Percentiles rank a stretch among this genome's conserved stretches.
Evolutionary conservation across 1,284 basidiomycete species (phyloP).

Genomic region (Volvariella volvacea): DNA sequence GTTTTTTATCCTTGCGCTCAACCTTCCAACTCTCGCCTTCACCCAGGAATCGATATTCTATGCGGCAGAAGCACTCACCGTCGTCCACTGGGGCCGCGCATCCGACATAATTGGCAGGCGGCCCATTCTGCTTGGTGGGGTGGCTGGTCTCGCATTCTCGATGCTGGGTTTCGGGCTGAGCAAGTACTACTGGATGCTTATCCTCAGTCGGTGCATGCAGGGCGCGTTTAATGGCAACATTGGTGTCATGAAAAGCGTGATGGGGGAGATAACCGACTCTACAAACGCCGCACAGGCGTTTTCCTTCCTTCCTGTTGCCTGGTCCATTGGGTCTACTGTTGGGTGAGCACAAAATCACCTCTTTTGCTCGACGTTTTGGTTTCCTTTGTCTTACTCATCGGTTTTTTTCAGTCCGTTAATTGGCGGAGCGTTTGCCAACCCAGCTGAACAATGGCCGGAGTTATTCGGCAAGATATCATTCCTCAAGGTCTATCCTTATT

Average conservation of each 20-base stretch:
- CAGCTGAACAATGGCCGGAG: constrained; percentile 49
- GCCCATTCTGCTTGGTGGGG: constrained; percentile 51
- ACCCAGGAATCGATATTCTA: constrained; percentile 56
- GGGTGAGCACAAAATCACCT: constrained; percentile 32
- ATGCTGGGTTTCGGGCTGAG: constrained; percentile 55
- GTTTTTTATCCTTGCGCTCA: constrained; percentile 7
- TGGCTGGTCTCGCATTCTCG: constrained; percentile 47
- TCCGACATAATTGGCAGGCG: constrained; percentile 60
- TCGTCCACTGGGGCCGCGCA: constrained; percentile 57
- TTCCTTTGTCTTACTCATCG: background rate
- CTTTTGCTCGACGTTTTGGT: background rate
- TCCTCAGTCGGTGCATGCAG: constrained; percentile 11
- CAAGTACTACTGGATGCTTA: constrained; percentile 32
- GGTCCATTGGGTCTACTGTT: constrained; percentile 31
- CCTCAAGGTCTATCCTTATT: constrained; percentile 27
- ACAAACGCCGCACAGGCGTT: constrained; percentile 41
- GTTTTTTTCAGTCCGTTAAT: constrained; percentile 28
- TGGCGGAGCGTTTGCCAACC: constrained; percentile 53
- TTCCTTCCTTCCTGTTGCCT: constrained; percentile 34
- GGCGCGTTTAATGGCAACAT: background rate
- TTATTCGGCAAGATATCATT: constrained; percentile 31
- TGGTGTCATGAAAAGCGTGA: constrained; percentile 33
- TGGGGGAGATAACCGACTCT: constrained; percentile 40
- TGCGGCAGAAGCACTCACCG: constrained; percentile 48
- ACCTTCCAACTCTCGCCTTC: background rate